Base-by-base conservation (phyloP, 768 basidiomycete species). In the Tylopilus sp. region DNA sequence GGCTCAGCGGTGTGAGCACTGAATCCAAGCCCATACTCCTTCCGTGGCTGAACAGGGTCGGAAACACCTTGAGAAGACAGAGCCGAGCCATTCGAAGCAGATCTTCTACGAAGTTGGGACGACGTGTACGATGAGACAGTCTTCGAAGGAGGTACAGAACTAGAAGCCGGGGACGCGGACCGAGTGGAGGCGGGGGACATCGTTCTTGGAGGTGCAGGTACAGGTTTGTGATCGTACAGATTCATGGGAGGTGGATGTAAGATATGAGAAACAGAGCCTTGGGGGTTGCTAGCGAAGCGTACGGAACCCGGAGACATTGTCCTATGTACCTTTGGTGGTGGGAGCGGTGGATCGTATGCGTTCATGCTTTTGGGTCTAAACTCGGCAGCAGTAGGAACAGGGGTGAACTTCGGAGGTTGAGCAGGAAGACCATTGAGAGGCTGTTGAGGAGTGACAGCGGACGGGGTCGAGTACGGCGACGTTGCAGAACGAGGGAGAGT, bases 271-370 rank as follows among this genome's bases (percentile, higher is more conserved):
- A 41, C 22, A 22, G 44, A 17, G 21, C 51, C 53, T n/a, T 59
- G 63, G 11, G 58, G 22, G 33, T 52, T 58, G 39, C 53, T 22
- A n/a, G 36, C 40, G 40, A 63, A 58, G 40, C 63, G 69, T 21
- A 66, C 23, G 21, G 62, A 60, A 17, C 40, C 59, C 18, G 64
- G 64, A 18, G 68, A 70, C 4, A 53, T 25, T 7, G 60, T 56
- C 36, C 64, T 63, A 28, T 58, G 57, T 43, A 68, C 67, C 51
- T 72, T 77, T 17, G 73, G 67, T 1, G 82, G 75, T 35, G 80
- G 80, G 51, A 89, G 79, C 28, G 88, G 87, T 3, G 88, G 88
- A 58, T 90, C 88, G 58, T 88, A 90, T 2, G 87, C 88, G 57
- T 88, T 86, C 13, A 72, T 74, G 30, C 80, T 67, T 69, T 82